Percentiles rank a stretch among this genome's conserved stretches.
These are phyloP conservation scores for Hypoxylon sp. DNA, from an alignment of 2,329 filamentous ascomycete genomes.

Conservation along the genomic window DNA sequence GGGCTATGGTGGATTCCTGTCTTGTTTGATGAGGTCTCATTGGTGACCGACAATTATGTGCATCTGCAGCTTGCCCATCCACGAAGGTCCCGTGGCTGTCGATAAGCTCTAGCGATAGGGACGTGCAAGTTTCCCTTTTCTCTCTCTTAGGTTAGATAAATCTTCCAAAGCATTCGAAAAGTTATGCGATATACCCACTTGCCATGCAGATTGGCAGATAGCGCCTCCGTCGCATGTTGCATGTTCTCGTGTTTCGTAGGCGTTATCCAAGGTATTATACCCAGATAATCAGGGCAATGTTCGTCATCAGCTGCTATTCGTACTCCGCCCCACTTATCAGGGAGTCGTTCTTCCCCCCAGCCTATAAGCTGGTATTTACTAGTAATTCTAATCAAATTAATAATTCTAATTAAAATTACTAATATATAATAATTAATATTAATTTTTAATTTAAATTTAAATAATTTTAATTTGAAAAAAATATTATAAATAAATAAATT, in stretches of 20 bases:
- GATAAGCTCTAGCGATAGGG: conserved; percentile 3
- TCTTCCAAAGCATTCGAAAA: conserved; percentile 16
- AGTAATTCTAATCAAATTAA: too few species aligned
- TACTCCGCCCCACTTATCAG: too few species aligned
- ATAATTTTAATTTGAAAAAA: too few species aligned
- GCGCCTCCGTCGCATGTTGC: not conserved
- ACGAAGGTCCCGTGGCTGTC: conserved; percentile 28
- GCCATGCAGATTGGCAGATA: not conserved
- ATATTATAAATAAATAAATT: too few species aligned
- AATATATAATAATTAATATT: too few species aligned
- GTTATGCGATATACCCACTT: conserved; percentile 1
- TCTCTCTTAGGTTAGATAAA: conserved; percentile 19
- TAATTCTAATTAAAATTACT: too few species aligned
- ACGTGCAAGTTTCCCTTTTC: conserved; percentile 15
- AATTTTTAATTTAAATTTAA: too few species aligned
- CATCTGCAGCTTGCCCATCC: conserved; percentile 26
- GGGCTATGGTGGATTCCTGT: conserved; percentile 32
- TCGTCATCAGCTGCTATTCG: conserved; percentile 28
- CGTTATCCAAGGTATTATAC: not conserved
- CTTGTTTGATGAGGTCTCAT: conserved; percentile 30
- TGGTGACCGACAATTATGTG: conserved; percentile 29
- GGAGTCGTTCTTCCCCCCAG: too few species aligned
- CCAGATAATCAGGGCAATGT: conserved; percentile 20
- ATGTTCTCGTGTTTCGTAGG: conserved; percentile 17
- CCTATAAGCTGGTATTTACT: too few species aligned